phyloP scores from a whole-genome alignment of 2,329 filamentous ascomycete species.

The Claviceps maximensis region DNA sequence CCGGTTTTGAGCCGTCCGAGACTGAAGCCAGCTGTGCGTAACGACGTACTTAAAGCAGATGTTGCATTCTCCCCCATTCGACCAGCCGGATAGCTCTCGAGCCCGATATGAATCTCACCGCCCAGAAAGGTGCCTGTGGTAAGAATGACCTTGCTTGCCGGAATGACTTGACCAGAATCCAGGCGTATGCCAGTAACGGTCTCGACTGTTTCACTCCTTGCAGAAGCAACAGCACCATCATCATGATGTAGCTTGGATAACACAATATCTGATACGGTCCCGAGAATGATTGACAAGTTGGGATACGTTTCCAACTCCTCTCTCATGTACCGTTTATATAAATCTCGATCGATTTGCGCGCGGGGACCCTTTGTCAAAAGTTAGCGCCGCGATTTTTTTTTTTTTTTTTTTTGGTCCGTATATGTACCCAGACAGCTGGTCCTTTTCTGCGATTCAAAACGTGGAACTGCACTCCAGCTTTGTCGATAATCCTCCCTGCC shows the following conservation, averaged over 20 bases:
- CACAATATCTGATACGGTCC: slow-evolving; percentile 86
- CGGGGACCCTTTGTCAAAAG: slow-evolving; percentile 51
- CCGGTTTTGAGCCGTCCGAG: slow-evolving; percentile 89
- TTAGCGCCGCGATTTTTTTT: background rate
- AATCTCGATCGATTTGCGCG: slow-evolving; percentile 81
- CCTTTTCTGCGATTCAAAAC: slow-evolving; percentile 82
- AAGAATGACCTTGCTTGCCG: slow-evolving; percentile 73
- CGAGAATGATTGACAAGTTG: slow-evolving; percentile 68
- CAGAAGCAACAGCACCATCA: slow-evolving; percentile 10
- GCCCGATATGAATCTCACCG: slow-evolving; percentile 90
- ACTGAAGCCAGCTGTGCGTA: slow-evolving; percentile 77
- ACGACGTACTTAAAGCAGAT: slow-evolving; percentile 79
- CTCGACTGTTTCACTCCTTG: slow-evolving; percentile 37
- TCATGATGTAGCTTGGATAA: slow-evolving; percentile 38
- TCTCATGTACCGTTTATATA: slow-evolving; percentile 86
- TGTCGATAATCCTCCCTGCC: slow-evolving; percentile 78
- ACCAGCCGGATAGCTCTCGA: slow-evolving; percentile 73
- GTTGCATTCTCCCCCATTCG: slow-evolving; percentile 91
- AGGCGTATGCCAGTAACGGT: slow-evolving; percentile 75
- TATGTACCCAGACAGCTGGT: slow-evolving; percentile 76
- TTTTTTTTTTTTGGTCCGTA: no score
- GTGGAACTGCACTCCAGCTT: slow-evolving; percentile 87
- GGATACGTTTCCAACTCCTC: slow-evolving; percentile 69
- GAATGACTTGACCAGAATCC: slow-evolving; percentile 74
- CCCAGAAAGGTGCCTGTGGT: slow-evolving; percentile 93